A percentile compares a stretch with the other conserved stretches of the same genome.
These are phyloP conservation scores for Aspergillus steynii DNA, from an alignment of 495 filamentous ascomycete species.

Conservation along the genomic window DNA sequence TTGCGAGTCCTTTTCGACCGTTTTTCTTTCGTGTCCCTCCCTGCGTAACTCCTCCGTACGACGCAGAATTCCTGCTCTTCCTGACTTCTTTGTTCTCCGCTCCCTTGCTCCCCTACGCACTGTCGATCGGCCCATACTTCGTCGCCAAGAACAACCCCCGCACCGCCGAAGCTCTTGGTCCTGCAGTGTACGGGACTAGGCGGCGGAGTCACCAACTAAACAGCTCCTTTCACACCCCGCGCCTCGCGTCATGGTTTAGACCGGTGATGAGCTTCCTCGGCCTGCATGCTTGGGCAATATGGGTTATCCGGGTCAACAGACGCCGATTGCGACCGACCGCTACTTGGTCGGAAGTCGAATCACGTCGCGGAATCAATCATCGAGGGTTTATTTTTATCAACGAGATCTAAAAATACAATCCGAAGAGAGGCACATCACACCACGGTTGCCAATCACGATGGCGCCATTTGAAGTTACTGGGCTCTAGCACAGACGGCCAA, in stretches of 20 bases:
- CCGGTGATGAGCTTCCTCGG: not conserved
- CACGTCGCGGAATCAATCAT: not conserved
- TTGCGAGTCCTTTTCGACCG: no score
- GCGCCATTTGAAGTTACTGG: no score
- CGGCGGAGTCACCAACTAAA: not conserved
- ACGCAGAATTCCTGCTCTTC: no score
- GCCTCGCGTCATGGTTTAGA: not conserved
- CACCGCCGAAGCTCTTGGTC: not conserved
- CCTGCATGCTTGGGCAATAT: not conserved
- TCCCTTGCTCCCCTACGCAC: no score
- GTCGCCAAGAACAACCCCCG: not conserved
- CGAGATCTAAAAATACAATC: not conserved
- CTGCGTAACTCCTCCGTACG: no score
- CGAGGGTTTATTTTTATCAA: not conserved
- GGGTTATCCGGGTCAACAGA: not conserved
- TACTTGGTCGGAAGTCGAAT: not conserved
- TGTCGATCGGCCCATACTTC: not conserved
- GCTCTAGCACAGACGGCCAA: not conserved
- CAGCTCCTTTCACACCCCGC: not conserved
- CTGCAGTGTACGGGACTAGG: not conserved
- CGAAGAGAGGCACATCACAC: no score
- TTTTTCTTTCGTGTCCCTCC: no score
- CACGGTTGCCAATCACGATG: constrained; percentile 1
- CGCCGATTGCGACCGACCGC: not conserved
- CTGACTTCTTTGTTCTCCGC: no score